Evolutionary conservation across 1,284 basidiomycete genomes (phyloP), one percentile per base, ranked within the genome.

Genomic region (Fomitopsis betulina): DNA sequence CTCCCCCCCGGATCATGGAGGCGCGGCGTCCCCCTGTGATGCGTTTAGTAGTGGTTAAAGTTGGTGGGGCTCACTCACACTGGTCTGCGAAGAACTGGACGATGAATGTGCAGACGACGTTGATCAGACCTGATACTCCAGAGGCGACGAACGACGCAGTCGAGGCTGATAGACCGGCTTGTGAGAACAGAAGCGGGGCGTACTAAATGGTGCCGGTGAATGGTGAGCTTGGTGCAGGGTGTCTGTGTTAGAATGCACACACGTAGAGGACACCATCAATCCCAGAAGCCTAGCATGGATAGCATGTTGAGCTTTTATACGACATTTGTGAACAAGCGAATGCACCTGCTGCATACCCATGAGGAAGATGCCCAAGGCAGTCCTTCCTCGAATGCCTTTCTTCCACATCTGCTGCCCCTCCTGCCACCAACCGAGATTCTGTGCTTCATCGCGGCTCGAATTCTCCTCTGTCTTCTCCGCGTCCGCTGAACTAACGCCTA

Each of bases 101-200:
- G 5, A 71, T 65, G 53, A 78, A 72, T 9, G 79, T 81, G 54
- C 73, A 72, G 13, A 68, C 71, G n/a, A 82, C 61, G 58, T 76
- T 79, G 38, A 81, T 65, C 45, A 83, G 70, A 39, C 80, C 82
- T 3, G 79, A 79, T 9, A 83, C 73, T 8, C 80, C 82, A 7
- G 79, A 79, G 0, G 81, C 80, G 27, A 83, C 70, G 67, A 83
- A 82, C 0, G 79, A 76, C 7, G 79, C 75, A 38, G 75, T 74
- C 39, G 70, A 70, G 0, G 74, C 75, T 5, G 75, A 74, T 19
- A 83, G 72, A 33, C 80, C 78, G 2, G 79, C 80, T 65, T 81
- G 80, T 5, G 74, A 67, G 63, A 84, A 84, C 17, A 83, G 68
- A 3, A 78, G 71, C 0, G 82, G 81, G 0, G 80, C 81, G 58